Conservation (phyloP, 2,329 filamentous ascomycete genomes). For the Nemania abortiva region DNA sequence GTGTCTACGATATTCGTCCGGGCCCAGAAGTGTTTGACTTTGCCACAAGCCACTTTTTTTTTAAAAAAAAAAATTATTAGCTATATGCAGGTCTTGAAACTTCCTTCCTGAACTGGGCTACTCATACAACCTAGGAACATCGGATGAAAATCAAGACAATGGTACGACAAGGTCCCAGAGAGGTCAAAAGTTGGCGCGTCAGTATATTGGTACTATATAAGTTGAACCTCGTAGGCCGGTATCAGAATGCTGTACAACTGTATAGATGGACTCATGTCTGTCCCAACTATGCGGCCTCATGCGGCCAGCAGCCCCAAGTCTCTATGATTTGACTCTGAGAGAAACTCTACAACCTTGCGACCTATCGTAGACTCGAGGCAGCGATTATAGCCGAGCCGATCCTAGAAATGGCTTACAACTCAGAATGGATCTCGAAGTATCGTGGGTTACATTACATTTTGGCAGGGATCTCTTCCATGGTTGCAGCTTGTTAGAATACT, state of each 20-base stretch:
- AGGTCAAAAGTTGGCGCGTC: slow-evolving; percentile 14
- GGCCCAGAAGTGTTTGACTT: slow-evolving; percentile 20
- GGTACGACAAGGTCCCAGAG: slow-evolving; percentile 32
- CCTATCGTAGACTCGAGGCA: slow-evolving; percentile 21
- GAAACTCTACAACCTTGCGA: slow-evolving; percentile 12
- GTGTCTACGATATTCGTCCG: slow-evolving; percentile 15
- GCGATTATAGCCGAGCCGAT: slow-evolving; percentile 35
- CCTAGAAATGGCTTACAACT: slow-evolving; percentile 25
- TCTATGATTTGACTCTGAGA: slow-evolving; percentile 9
- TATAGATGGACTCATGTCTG: slow-evolving; percentile 5
- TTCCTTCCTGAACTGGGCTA: slow-evolving; percentile 33
- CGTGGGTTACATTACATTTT: slow-evolving; percentile 35
- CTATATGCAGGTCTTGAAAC: slow-evolving; percentile 40
- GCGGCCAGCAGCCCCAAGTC: slow-evolving; percentile 9
- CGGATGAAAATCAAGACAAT: slow-evolving; percentile 36
- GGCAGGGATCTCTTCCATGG: slow-evolving; percentile 30
- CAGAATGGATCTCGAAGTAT: slow-evolving; percentile 36
- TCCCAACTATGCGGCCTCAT: slow-evolving; percentile 20
- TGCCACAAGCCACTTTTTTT: slow-evolving; percentile 30
- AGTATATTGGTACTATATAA: slow-evolving; percentile 22
- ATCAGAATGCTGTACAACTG: slow-evolving; percentile 31
- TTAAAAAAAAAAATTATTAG: slow-evolving; percentile 30
- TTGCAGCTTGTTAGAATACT: slow-evolving; percentile 21
- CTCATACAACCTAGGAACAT: slow-evolving; percentile 28
- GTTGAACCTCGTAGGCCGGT: slow-evolving; percentile 17